Conservation (phyloP, 257 asterid genomes). For the Asclepias syriaca region DNA sequence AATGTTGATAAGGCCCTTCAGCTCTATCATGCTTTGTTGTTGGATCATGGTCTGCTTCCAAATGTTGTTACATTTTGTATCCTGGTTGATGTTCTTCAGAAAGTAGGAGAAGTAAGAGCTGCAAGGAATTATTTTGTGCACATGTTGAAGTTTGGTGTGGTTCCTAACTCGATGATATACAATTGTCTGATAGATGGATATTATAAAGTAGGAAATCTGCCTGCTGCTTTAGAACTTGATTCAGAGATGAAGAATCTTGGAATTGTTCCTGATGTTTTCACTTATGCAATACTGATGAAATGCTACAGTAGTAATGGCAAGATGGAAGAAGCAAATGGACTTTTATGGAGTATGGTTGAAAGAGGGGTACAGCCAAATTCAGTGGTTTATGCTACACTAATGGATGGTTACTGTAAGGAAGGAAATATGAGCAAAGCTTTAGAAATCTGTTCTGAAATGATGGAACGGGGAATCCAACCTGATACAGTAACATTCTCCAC, state of each 20-base stretch:
- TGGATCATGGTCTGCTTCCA: conserved; percentile 43
- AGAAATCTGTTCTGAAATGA: conserved; percentile 56
- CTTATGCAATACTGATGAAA: conserved; percentile 60
- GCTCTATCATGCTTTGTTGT: conserved; percentile 52
- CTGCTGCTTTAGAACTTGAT: conserved; percentile 35
- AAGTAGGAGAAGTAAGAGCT: conserved; percentile 37
- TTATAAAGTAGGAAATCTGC: conserved; percentile 35
- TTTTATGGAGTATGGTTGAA: conserved; percentile 37
- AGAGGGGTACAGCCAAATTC: conserved; percentile 30
- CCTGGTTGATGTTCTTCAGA: conserved; percentile 41
- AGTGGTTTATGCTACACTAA: conserved; percentile 54
- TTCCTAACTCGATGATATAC: conserved; percentile 54
- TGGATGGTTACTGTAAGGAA: conserved; percentile 57
- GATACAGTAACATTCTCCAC: conserved; percentile 50
- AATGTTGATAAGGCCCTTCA: conserved; percentile 31
- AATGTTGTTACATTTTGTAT: conserved; percentile 49
- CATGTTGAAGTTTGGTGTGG: conserved; percentile 59
- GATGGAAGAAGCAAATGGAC: conserved; percentile 51
- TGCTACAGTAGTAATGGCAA: conserved; percentile 44
- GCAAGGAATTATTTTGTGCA: conserved; percentile 50
- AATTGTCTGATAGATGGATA: conserved; percentile 58
- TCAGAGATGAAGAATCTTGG: conserved; percentile 52
- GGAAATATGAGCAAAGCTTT: conserved; percentile 58
- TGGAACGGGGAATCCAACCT: conserved; percentile 49
- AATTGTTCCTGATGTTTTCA: conserved; percentile 51